A percentile compares a stretch with the other conserved stretches of the same genome.
Conservation (phyloP, 345 rosid genomes). For the Salix purpurea region DNA sequence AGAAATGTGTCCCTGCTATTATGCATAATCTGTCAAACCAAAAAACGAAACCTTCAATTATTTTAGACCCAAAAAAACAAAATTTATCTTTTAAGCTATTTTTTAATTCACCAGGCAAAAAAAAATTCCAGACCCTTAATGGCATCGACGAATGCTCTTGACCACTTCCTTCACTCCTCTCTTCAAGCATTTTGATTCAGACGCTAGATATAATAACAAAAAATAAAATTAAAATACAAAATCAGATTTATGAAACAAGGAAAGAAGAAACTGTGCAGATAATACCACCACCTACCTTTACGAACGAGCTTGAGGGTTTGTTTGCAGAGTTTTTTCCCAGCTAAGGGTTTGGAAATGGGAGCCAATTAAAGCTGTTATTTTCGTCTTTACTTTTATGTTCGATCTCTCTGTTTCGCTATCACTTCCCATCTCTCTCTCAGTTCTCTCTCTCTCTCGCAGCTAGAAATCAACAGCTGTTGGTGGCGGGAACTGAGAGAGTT, state of each 20-base stretch:
- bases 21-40: constrained; percentile 62
- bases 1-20: constrained; percentile 91
- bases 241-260: no score
- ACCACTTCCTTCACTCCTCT: constrained; percentile 99
- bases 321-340: constrained; percentile 87
- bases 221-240: not conserved
- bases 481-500: not conserved
- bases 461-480: not conserved
- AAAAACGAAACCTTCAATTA: not conserved
- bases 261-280: not conserved
- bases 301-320: constrained; percentile 83
- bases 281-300: constrained; percentile 40
- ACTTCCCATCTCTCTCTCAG: constrained; percentile 65
- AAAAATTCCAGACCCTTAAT: constrained; percentile 57
- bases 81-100: no score
- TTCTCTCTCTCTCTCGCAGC: constrained; percentile 6
- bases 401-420: constrained; percentile 70
- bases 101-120: not conserved
- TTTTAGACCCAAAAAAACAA: no score
- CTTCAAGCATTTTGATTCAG: constrained; percentile 87
- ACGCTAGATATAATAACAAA: constrained; percentile 37
- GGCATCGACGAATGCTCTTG: constrained; percentile 79
- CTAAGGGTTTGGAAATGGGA: constrained; percentile 88
- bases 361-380: constrained; percentile 43
- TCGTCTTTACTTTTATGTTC: constrained; percentile 60